Conservation (phyloP, 116 monocot genomes). For the Cymodocea nodosa region DNA sequence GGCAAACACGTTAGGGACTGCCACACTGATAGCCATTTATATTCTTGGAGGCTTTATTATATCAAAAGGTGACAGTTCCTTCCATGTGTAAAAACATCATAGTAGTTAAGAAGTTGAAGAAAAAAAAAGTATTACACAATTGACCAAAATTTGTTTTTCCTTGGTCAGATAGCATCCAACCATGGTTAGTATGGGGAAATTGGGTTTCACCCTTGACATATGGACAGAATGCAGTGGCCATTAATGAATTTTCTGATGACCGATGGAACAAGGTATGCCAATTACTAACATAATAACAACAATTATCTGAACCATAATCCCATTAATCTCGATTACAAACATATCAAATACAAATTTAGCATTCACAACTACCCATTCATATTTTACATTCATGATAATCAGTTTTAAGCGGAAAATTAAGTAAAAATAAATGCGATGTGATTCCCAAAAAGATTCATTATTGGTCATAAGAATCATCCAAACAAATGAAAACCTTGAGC, state of each 20-base stretch:
- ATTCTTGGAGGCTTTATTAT: constrained; percentile 62
- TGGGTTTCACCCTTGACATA: constrained; percentile 65
- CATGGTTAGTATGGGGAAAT: constrained; percentile 64
- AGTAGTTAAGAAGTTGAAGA: not conserved
- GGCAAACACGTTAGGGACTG: constrained; percentile 38
- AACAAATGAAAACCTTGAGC: too few species aligned
- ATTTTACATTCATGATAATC: too few species aligned
- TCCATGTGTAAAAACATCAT: not conserved
- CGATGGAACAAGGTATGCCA: constrained; percentile 24
- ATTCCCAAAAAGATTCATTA: too few species aligned
- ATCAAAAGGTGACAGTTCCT: constrained; percentile 31
- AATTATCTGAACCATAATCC: not conserved
- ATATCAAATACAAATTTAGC: too few species aligned
- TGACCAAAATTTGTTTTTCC: not conserved
- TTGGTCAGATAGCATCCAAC: constrained; percentile 38
- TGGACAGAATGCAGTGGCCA: constrained; percentile 37
- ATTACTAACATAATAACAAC: not conserved
- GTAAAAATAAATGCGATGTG: too few species aligned
- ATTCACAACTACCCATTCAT: too few species aligned
- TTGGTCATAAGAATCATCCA: too few species aligned
- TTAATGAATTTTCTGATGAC: constrained; percentile 57
- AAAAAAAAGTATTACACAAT: too few species aligned
- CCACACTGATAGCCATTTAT: constrained; percentile 23
- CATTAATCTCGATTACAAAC: not conserved
- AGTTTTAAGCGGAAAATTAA: too few species aligned